Evolutionary conservation across 129 eudicot genomes (phyloP).

Genomic region (Ambrosia artemisiifolia): DNA sequence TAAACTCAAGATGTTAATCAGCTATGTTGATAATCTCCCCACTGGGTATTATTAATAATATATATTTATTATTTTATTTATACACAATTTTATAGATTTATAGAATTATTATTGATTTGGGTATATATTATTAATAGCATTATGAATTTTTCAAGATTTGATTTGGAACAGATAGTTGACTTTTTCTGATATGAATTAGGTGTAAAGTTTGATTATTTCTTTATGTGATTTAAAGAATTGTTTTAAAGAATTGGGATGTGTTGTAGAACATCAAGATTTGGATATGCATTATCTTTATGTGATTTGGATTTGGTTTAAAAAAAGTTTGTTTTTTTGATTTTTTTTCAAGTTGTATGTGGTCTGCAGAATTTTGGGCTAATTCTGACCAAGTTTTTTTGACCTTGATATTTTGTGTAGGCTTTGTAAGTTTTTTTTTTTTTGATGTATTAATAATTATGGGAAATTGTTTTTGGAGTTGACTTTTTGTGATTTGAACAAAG

Average conservation of each 20-base stretch:
- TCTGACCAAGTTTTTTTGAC: no score
- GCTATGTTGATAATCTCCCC: constrained; percentile 94
- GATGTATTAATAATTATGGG: no score
- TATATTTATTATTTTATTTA: not conserved
- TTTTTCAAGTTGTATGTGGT: no score
- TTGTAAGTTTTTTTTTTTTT: no score
- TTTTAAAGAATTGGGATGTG: constrained; percentile 4
- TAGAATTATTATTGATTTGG: not conserved
- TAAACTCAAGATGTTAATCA: constrained; percentile 95
- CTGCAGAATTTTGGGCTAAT: no score
- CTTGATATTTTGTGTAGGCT: no score
- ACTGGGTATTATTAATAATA: constrained; percentile 51
- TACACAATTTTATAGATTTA: not conserved
- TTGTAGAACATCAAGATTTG: constrained; percentile 1
- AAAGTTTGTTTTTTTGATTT: no score
- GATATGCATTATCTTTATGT: not conserved
- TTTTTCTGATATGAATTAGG: constrained; percentile 10
- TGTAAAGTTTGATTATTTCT: not conserved
- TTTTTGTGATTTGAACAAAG: no score
- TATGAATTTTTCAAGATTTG: constrained; percentile 26
- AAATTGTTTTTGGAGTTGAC: no score
- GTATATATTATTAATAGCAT: constrained; percentile 16
- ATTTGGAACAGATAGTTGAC: constrained; percentile 17
- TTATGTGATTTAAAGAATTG: not conserved
- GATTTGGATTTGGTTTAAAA: no score